Base-by-base conservation (phyloP, 1,284 basidiomycete genomes). In the Cutaneotrichosporon curvatum region DNA sequence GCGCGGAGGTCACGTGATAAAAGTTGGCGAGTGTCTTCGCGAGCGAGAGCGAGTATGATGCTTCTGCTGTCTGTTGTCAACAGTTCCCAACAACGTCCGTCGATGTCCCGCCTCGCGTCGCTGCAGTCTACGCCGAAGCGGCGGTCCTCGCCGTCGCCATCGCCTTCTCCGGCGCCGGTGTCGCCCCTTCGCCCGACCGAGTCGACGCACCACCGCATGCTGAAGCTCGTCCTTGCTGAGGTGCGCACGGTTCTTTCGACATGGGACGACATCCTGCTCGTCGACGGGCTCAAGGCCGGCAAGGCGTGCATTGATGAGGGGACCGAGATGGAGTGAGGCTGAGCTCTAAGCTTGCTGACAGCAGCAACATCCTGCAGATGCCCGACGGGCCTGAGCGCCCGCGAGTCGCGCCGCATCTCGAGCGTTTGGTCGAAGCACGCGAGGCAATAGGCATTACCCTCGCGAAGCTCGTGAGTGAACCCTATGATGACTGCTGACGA, bases 61-160 rank as follows among this genome's bases (percentile, higher is more conserved):
- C n/a, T n/a, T n/a, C n/a, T n/a, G n/a, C n/a, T n/a, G n/a, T n/a
- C n/a, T n/a, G n/a, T n/a, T n/a, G n/a, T n/a, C n/a, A n/a, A n/a
- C n/a, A n/a, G n/a, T n/a, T n/a, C n/a, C n/a, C n/a, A n/a, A n/a
- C n/a, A n/a, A n/a, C n/a, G n/a, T n/a, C n/a, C n/a, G n/a, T n/a
- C 33, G 30, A 48, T 48, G 50, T 53, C 51, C 16, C 55, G 55
- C 12, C 40, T 57, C 4, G 50, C 50, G 7, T 50, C 52, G n/a
- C 53, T 57, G 33, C 25, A 28, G 25, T 45, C 48, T 7, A 57
- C 78, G 4, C 76, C 79, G 4, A 74, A 78, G 7, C 75, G 76
- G 14, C 60, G 54, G 42, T 43, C 49, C 30, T 53, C 55, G 52
- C 74, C 79, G 3, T 62, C 70, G 0, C 70, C 73, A 0, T 75